Evolutionary conservation across 345 rosid genomes (phyloP).

Genomic region (Populus simonii): DNA sequence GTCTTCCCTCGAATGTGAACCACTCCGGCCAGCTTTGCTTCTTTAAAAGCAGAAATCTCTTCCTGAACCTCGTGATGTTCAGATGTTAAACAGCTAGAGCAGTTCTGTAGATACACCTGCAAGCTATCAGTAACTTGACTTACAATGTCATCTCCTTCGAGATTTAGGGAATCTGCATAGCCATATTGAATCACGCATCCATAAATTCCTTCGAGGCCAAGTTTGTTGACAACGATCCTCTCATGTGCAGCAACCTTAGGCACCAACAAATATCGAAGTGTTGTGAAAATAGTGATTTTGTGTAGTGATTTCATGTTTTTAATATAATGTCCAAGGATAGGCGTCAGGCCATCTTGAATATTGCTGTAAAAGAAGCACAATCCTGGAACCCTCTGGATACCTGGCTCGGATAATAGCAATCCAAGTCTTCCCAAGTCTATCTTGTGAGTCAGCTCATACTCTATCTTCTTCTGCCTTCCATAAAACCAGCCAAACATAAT

Average conservation of each 20-base stretch:
- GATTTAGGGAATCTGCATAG: constrained; percentile 59
- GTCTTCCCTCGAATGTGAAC: constrained; percentile 63
- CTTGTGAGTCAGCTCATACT: constrained; percentile 65
- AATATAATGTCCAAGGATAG: constrained; percentile 67
- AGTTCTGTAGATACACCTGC: constrained; percentile 28
- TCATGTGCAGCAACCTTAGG: constrained; percentile 54
- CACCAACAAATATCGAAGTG: constrained; percentile 58
- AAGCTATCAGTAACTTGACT: constrained; percentile 45
- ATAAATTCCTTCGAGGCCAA: constrained; percentile 47
- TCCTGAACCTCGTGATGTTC: constrained; percentile 20
- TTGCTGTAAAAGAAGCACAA: constrained; percentile 84
- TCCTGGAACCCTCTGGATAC: constrained; percentile 73
- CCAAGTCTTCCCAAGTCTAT: constrained; percentile 55
- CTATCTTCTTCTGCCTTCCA: constrained; percentile 78
- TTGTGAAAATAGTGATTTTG: constrained; percentile 65
- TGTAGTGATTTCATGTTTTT: constrained; percentile 85
- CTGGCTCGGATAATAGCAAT: constrained; percentile 53
- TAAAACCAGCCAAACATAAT: constrained; percentile 90
- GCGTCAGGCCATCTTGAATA: constrained; percentile 75
- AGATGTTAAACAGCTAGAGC: constrained; percentile 1
- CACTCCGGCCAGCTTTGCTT: constrained; percentile 44
- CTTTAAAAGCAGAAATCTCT: constrained; percentile 39
- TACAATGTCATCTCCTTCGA: constrained; percentile 48
- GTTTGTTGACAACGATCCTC: constrained; percentile 41
- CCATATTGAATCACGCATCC: constrained; percentile 63